These are phyloP conservation scores for Tricladium varicosporioides DNA, from an alignment of 2,329 filamentous ascomycete genomes.

Conservation along the genomic window DNA sequence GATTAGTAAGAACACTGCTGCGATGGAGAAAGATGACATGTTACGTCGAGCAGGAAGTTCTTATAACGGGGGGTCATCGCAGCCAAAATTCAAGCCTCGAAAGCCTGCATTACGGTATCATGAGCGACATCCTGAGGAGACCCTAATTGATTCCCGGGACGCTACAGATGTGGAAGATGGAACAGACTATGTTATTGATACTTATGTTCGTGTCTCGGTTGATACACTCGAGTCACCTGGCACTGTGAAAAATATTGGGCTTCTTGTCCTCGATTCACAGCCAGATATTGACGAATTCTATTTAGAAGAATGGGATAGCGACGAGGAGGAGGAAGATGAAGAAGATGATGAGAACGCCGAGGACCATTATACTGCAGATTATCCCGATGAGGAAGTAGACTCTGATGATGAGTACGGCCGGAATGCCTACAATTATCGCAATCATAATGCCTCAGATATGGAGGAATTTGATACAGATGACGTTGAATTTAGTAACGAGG, in stretches of 20 bases:
- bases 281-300: constrained; percentile 55
- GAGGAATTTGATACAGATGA: constrained; percentile 32
- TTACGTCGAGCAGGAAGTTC: too few relatives aligned
- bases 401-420: constrained; percentile 65
- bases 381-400: constrained; percentile 75
- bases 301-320: constrained; percentile 55
- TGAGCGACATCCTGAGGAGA: constrained; percentile 51
- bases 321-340: constrained; percentile 61
- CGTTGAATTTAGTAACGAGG: constrained; percentile 28
- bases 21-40: constrained; percentile 12
- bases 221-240: constrained; percentile 47
- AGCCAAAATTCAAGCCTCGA: constrained; percentile 53
- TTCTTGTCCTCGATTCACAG: constrained; percentile 33
- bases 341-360: constrained; percentile 71
- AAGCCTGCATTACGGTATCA: constrained; percentile 52
- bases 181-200: constrained; percentile 62
- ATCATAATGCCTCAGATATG: constrained; percentile 32
- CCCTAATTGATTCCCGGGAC: constrained; percentile 40
- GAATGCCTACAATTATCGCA: constrained; percentile 54
- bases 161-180: constrained; percentile 46
- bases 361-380: constrained; percentile 76
- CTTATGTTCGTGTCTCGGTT: constrained; percentile 60
- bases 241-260: constrained; percentile 46
- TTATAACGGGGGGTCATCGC: constrained; percentile 15
- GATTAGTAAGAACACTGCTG: constrained; percentile 41